Evolutionary conservation across 768 basidiomycete genomes (phyloP), one percentile per base, ranked within the genome.

Genomic region (Russula foetens): DNA sequence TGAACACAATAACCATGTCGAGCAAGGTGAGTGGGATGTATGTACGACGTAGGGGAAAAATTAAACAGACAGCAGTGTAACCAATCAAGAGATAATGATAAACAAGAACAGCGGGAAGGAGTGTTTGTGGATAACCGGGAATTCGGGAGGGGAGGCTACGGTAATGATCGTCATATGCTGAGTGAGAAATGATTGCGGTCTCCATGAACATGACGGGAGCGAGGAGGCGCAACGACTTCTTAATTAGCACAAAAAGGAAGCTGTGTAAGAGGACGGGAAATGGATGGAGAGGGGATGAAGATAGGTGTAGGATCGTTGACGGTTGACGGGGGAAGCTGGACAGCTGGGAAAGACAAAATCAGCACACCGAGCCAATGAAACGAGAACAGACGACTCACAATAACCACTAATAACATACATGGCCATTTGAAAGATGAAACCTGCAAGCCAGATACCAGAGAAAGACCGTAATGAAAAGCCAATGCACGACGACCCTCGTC

Each of bases 371-470:
- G 0, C 1, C 7, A n/a, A 19, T 33, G n/a, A 1, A 21, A 33
- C 12, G 29, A 19, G 24, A 39, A 26, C n/a, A 28, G 19, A 23
- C 0, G n/a, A 60, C 65, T 52, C 56, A 66, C 65, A 64, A 53
- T 53, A 54, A 49, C 35, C 49, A 58, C 53, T 59, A 61, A 50
- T 54, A 66, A 61, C 59, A 56, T 65, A 64, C 65, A 64, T 50
- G 41, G 26, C 46, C 39, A 45, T 44, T 41, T 56, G 23, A 47
- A 53, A 26, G 56, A 29, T 33, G 46, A 56, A 59, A 56, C 26
- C 26, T 21, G 60, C 46, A 26, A 54, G 39, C 63, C 43, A 43
- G 53, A 58, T 29, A 54, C 51, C 19, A 31, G 63, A 56, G 54
- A 38, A 39, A 55, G 44, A 50, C 50, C 48, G 39, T 8, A 35